These are phyloP conservation scores for Lasiodiplodia hormozganensis DNA, from an alignment of 2,329 filamentous ascomycete genomes.

Conservation along the genomic window DNA sequence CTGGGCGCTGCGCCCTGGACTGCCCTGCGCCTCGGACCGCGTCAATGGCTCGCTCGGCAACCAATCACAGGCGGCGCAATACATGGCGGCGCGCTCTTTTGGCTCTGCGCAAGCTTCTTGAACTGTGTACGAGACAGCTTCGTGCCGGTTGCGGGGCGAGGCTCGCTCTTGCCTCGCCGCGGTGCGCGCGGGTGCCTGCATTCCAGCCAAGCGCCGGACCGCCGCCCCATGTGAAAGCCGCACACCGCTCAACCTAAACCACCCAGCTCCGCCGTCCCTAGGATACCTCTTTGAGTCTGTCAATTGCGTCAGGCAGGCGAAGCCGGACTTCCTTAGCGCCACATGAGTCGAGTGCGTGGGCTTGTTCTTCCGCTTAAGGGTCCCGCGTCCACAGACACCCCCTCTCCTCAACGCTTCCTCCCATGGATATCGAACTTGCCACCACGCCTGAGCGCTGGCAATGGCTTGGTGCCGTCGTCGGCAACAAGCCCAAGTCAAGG, in stretches of 20 bases:
- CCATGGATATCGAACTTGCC: constrained; percentile 19
- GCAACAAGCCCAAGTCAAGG: constrained; percentile 14
- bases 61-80: constrained; percentile 10
- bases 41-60: not conserved
- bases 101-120: constrained; percentile 8
- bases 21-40: not conserved
- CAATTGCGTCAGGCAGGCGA: constrained; percentile 19
- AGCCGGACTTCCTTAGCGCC: constrained; percentile 22
- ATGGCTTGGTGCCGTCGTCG: constrained; percentile 26
- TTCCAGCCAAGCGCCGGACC: constrained; percentile 19
- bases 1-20: not conserved
- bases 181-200: constrained; percentile 13
- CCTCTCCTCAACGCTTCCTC: constrained; percentile 5
- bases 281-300: constrained; percentile 14
- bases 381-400: not conserved
- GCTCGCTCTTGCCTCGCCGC: not conserved
- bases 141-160: constrained; percentile 15
- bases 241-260: constrained; percentile 18
- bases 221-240: constrained; percentile 22
- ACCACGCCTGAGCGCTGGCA: constrained; percentile 27
- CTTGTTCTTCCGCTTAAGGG: constrained; percentile 18
- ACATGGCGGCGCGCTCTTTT: not conserved
- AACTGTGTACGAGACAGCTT: not conserved
- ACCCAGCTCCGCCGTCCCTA: not conserved
- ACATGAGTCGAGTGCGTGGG: constrained; percentile 25